Conservation (phyloP, 805 yeast species). For the Pichia phayaonensis region DNA sequence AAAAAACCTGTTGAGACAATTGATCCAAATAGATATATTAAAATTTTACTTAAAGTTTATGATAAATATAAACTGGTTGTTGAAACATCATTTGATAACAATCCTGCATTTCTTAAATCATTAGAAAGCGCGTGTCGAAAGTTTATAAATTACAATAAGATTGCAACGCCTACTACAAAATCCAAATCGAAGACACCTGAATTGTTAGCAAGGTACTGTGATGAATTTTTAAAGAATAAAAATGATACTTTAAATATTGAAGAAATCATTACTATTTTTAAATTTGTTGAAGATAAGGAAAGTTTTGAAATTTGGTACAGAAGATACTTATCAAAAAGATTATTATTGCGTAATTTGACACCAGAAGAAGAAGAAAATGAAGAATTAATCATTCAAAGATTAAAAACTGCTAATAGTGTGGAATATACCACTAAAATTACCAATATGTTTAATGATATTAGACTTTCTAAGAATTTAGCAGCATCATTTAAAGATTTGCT, state of each 20-base stretch:
- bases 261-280: slow-evolving; percentile 80
- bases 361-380: slow-evolving; percentile 83
- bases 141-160: slow-evolving; percentile 73
- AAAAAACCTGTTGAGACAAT: slow-evolving; percentile 8
- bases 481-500: slow-evolving; percentile 23
- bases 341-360: slow-evolving; percentile 66
- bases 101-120: slow-evolving; percentile 75
- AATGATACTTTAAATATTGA: slow-evolving; percentile 72
- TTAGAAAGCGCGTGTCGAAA: slow-evolving; percentile 82
- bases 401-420: slow-evolving; percentile 82
- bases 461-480: slow-evolving; percentile 72
- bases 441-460: slow-evolving; percentile 92
- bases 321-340: slow-evolving; percentile 78
- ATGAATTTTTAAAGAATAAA: slow-evolving; percentile 71
- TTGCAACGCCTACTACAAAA: slow-evolving; percentile 62
- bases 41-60: slow-evolving; percentile 66
- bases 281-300: slow-evolving; percentile 87
- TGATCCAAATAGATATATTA: slow-evolving; percentile 75
- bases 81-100: slow-evolving; percentile 56
- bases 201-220: slow-evolving; percentile 81
- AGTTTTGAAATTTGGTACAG: slow-evolving; percentile 91
- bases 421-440: slow-evolving; percentile 93
- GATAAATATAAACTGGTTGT: slow-evolving; percentile 60
- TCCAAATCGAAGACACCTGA: slow-evolving; percentile 82
- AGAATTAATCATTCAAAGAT: slow-evolving; percentile 72